Percentiles rank a stretch among this genome's conserved stretches.
Conservation (phyloP, 768 basidiomycete species). For the Pilatotrama ljubarskyi region DNA sequence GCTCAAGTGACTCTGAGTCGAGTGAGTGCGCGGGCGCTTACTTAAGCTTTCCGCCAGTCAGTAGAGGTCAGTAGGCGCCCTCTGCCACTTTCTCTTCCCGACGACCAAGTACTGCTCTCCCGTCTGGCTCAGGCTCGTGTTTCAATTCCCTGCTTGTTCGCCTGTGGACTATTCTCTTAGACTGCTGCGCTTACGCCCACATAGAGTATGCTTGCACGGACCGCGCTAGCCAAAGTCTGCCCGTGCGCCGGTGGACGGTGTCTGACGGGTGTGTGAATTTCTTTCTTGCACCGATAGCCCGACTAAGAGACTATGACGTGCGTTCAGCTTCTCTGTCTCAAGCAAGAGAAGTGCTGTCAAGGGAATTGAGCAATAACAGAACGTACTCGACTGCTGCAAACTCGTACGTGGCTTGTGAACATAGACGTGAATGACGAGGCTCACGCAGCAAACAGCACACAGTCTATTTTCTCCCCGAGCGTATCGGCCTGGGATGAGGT, state of each 20-base stretch:
- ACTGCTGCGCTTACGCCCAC: neutral
- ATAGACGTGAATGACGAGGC: too few species aligned
- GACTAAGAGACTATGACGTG: neutral
- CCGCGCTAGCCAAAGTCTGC: constrained; percentile 5
- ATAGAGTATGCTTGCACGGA: constrained; percentile 8
- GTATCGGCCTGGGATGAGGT: constrained; percentile 53
- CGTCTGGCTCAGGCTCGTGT: too few species aligned
- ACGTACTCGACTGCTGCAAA: neutral
- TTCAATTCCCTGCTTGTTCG: too few species aligned
- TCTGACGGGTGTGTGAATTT: constrained; percentile 4
- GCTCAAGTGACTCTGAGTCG: too few species aligned
- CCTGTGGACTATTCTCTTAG: too few species aligned
- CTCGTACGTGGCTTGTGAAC: neutral
- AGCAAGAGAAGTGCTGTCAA: neutral
- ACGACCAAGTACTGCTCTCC: too few species aligned
- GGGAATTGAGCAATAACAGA: neutral
- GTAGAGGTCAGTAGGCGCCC: too few species aligned
- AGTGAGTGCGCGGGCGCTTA: too few species aligned
- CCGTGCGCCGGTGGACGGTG: constrained; percentile 14
- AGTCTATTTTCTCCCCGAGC: constrained; percentile 31
- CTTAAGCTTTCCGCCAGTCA: too few species aligned
- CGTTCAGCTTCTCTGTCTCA: constrained; percentile 7
- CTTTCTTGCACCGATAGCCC: neutral
- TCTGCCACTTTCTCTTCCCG: too few species aligned
- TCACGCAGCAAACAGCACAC: neutral